Percentiles rank a stretch among this genome's conserved stretches.
These are phyloP conservation scores for Tetrapisispora taiwanensis DNA, from an alignment of 805 yeast species.

Conservation along the genomic window DNA sequence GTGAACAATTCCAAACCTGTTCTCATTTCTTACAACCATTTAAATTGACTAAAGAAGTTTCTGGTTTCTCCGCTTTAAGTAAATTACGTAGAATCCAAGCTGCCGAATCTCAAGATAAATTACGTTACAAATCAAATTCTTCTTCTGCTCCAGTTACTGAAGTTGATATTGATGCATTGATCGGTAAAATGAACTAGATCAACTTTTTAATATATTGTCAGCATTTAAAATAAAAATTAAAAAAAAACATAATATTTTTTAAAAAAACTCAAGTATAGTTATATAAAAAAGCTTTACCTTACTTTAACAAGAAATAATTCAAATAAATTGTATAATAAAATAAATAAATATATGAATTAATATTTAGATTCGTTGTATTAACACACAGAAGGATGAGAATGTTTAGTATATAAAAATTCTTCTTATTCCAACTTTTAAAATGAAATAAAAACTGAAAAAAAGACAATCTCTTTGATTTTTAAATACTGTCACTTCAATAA, in stretches of 20 bases:
- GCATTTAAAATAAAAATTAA: not conserved
- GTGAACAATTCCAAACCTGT: conserved; percentile 53
- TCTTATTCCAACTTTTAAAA: too few species aligned
- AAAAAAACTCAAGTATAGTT: not conserved
- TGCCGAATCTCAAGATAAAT: conserved; percentile 39
- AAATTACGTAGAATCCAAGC: conserved; percentile 55
- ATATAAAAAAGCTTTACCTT: too few species aligned
- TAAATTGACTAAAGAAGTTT: conserved; percentile 55
- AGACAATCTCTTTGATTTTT: too few species aligned
- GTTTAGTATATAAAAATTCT: too few species aligned
- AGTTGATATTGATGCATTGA: conserved; percentile 62
- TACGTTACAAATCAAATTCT: conserved; percentile 41
- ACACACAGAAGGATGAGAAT: too few species aligned
- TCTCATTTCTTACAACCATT: conserved; percentile 61
- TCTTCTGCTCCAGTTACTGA: conserved; percentile 58
- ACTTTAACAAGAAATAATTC: too few species aligned
- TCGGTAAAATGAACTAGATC: conserved; percentile 47
- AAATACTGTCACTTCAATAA: too few species aligned
- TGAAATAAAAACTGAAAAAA: too few species aligned
- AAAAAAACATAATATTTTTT: not conserved
- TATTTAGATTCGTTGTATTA: too few species aligned
- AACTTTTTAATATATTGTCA: not conserved
- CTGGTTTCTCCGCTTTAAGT: conserved; percentile 66
- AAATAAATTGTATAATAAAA: too few species aligned
- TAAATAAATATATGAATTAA: too few species aligned